Evolutionary conservation across 1,284 basidiomycete genomes (phyloP), one percentile per base, ranked within the genome.

Genomic region (Vanrija sp.): DNA sequence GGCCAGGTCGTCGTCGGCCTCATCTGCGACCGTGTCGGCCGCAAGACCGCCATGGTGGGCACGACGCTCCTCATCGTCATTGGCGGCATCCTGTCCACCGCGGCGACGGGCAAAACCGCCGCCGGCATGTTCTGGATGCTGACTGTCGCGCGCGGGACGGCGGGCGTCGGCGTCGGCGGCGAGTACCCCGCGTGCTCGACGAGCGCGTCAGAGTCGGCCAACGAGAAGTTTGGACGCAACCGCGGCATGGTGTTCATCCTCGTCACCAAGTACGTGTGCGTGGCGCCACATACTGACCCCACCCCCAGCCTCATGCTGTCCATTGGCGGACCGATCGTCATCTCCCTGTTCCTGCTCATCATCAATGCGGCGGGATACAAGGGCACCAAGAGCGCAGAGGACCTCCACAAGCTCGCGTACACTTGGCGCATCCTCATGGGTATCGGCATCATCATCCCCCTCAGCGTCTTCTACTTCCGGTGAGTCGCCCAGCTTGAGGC

Each of bases 391-490:
- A 83, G 81, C 6, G 84, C 83, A 39, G 83, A 84, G 10, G 86
- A 86, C 15, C 80, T 83, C 59, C 70, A 83, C 47, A 83, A 86
- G 65, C 80, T 89, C 8, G 71, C 80, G 25, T 87, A 85, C 9
- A 85, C 88, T 45, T 90, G 88, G 88, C 81, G 88, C 23, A 82
- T 86, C 50, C 85, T 83, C 66, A 88, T 88, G 65, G 87, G 86
- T 4, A 79, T 90, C 49, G 86, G 86, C 18, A 82, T 86, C 29
- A 43, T 87, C 19, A 79, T 88, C 10, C 87, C 88, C 4, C 67
- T 87, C 47, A 80, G 80, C 3, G 87, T 90, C 42, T 85, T 90
- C 59, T 69, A 67, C 53, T 67, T 67, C 53, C 57, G 67, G 61
- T 65, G 28, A 28, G 28, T 28, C 28, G 10, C 7, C 3, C 28